A percentile compares a stretch with the other conserved stretches of the same genome.
Evolutionary conservation across 176 grass and related monocot species (phyloP).

Genomic region (bread wheat (Triticum aestivum)): DNA sequence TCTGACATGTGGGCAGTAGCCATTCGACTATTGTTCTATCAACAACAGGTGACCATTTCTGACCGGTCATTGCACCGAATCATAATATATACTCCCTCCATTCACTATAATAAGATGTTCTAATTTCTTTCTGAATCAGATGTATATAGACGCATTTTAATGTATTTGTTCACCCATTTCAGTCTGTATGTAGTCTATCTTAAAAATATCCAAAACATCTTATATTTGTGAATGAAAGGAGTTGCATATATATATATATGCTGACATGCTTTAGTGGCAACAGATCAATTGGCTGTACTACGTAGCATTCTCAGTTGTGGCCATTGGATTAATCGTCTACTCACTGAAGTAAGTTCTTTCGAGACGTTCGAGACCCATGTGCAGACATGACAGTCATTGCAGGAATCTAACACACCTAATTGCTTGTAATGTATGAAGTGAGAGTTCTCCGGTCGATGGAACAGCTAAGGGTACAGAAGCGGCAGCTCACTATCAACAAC

Average conservation of each 20-base stretch:
- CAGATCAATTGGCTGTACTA: slow-evolving; percentile 62
- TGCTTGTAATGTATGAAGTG: slow-evolving; percentile 18
- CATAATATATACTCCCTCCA: not conserved
- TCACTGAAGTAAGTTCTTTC: slow-evolving; percentile 43
- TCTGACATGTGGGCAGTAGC: slow-evolving; percentile 64
- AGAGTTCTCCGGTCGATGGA: slow-evolving; percentile 2
- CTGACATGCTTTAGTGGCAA: slow-evolving; percentile 19
- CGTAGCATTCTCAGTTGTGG: slow-evolving; percentile 50
- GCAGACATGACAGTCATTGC: not conserved
- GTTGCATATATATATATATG: slow-evolving; percentile 9
- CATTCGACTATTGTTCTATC: slow-evolving; percentile 62
- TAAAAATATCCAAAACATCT: too few relatives aligned
- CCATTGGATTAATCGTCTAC: slow-evolving; percentile 51
- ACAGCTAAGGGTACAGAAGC: slow-evolving; percentile 3
- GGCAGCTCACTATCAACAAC: slow-evolving; percentile 26
- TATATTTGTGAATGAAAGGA: too few relatives aligned
- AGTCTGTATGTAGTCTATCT: too few relatives aligned
- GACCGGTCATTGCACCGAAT: not conserved
- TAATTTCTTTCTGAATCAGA: too few relatives aligned
- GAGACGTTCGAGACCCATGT: not conserved
- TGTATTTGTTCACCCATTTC: too few relatives aligned
- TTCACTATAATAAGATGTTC: too few relatives aligned
- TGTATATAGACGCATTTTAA: too few relatives aligned
- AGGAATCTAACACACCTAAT: slow-evolving; percentile 10
- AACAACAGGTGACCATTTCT: slow-evolving; percentile 42